These are phyloP conservation scores for Candida methanosorbosa DNA, from an alignment of 805 yeast genomes.

Conservation along the genomic window DNA sequence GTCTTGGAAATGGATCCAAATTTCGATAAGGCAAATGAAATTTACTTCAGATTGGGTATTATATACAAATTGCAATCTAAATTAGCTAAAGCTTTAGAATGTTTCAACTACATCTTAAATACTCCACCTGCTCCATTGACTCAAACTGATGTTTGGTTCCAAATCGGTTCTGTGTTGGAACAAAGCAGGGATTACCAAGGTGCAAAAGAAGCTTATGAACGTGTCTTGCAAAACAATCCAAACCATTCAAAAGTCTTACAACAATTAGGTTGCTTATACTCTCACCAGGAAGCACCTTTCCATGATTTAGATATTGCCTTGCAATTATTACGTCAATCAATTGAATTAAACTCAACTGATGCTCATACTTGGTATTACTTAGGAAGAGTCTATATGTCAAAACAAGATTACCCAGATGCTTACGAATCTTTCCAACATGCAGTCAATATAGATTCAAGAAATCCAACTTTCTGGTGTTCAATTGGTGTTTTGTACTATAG, in stretches of 20 bases:
- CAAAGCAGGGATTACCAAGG: conserved; percentile 86
- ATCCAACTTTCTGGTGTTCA: conserved; percentile 97
- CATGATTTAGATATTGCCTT: conserved; percentile 80
- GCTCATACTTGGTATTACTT: conserved; percentile 97
- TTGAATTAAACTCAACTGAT: conserved; percentile 83
- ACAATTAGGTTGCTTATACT: conserved; percentile 91
- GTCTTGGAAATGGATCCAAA: conserved; percentile 93
- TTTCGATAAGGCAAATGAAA: conserved; percentile 93
- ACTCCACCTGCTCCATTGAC: conserved; percentile 95
- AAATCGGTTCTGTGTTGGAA: conserved; percentile 91
- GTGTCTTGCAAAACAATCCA: conserved; percentile 82
- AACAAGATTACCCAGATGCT: conserved; percentile 91
- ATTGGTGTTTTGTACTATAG: conserved; percentile 95
- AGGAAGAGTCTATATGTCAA: conserved; percentile 95
- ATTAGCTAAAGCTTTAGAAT: conserved; percentile 79
- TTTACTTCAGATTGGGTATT: conserved; percentile 91
- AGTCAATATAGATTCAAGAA: conserved; percentile 91
- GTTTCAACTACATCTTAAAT: conserved; percentile 83
- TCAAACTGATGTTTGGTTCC: conserved; percentile 98
- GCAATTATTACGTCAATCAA: conserved; percentile 71
- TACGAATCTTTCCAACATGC: conserved; percentile 99
- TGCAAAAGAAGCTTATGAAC: conserved; percentile 92
- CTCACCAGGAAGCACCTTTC: conserved; percentile 60
- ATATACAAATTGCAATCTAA: conserved; percentile 93
- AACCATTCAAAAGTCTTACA: conserved; percentile 94